Conservation (phyloP, 768 basidiomycete genomes). For the Leccinum truebloodii region DNA sequence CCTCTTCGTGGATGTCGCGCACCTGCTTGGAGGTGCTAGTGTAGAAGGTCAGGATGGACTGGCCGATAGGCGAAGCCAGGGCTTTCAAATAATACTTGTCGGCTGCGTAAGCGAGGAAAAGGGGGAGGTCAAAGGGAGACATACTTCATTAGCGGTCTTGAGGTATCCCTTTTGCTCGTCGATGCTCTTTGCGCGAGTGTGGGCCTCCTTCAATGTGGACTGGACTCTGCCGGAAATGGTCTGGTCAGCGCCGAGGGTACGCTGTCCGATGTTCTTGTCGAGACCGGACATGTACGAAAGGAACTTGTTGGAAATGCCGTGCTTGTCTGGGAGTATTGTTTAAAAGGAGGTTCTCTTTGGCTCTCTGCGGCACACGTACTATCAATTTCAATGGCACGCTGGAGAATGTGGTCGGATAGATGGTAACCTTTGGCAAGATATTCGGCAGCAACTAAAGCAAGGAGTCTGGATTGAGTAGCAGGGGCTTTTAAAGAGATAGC, state of each 20-base stretch:
- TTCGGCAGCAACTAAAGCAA: slow-evolving; percentile 76
- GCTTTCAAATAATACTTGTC: slow-evolving; percentile 79
- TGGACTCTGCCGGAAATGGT: slow-evolving; percentile 78
- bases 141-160: slow-evolving; percentile 68
- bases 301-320: slow-evolving; percentile 89
- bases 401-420: slow-evolving; percentile 76
- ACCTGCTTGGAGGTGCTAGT: slow-evolving; percentile 88
- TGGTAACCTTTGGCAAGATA: slow-evolving; percentile 89
- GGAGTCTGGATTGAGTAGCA: neutral
- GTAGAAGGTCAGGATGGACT: slow-evolving; percentile 80
- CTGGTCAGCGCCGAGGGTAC: slow-evolving; percentile 75
- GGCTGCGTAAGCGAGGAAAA: slow-evolving; percentile 2
- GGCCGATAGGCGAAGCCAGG: slow-evolving; percentile 72
- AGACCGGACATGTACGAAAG: slow-evolving; percentile 72
- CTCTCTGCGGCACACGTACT: slow-evolving; percentile 36
- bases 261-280: slow-evolving; percentile 69
- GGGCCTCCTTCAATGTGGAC: slow-evolving; percentile 60
- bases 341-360: neutral
- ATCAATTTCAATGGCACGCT: slow-evolving; percentile 81
- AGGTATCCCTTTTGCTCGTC: slow-evolving; percentile 82
- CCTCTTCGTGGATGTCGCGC: slow-evolving; percentile 91
- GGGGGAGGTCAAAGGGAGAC: slow-evolving; percentile 5
- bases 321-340: slow-evolving; percentile 48
- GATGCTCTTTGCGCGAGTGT: slow-evolving; percentile 67
- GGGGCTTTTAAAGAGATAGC: slow-evolving; percentile 22